Evolutionary conservation across 306 rosid species (phyloP).

Genomic region (Cucumis melo): DNA sequence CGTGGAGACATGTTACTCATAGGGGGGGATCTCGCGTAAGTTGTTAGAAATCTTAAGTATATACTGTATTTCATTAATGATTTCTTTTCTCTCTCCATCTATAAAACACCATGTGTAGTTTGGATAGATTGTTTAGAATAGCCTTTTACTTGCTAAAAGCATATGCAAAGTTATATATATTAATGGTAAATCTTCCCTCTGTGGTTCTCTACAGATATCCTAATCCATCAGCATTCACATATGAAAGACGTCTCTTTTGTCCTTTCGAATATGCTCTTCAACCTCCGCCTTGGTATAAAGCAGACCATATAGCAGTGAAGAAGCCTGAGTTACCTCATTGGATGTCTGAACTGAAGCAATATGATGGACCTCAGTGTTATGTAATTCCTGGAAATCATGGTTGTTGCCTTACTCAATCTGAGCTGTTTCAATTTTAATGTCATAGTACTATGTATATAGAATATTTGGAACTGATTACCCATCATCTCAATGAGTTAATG

Average conservation of each 20-base stretch:
- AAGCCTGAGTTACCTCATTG: conserved; percentile 80
- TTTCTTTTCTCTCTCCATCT: neutral
- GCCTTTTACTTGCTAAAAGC: neutral
- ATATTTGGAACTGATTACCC: neutral
- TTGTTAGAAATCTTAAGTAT: conserved; percentile 3
- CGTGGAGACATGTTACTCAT: conserved; percentile 82
- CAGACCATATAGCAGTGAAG: conserved; percentile 59
- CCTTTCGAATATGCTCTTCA: conserved; percentile 96
- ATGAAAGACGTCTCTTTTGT: conserved; percentile 75
- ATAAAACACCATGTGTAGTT: neutral
- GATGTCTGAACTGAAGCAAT: conserved; percentile 47
- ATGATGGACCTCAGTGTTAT: conserved; percentile 89
- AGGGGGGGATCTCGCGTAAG: conserved; percentile 99
- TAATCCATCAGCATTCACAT: conserved; percentile 82
- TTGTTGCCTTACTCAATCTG: conserved; percentile 21
- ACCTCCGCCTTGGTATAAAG: conserved; percentile 77
- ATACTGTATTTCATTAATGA: neutral
- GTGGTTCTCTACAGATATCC: conserved; percentile 52
- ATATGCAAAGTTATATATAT: neutral
- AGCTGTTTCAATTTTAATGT: neutral
- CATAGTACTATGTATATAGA: neutral
- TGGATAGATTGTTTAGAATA: neutral
- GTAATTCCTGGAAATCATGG: conserved; percentile 97
- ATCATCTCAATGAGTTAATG: neutral
- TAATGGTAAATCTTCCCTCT: neutral